phyloP scores from a whole-genome alignment of 176 grass and related monocot species.

The Cenchrus americanus region DNA sequence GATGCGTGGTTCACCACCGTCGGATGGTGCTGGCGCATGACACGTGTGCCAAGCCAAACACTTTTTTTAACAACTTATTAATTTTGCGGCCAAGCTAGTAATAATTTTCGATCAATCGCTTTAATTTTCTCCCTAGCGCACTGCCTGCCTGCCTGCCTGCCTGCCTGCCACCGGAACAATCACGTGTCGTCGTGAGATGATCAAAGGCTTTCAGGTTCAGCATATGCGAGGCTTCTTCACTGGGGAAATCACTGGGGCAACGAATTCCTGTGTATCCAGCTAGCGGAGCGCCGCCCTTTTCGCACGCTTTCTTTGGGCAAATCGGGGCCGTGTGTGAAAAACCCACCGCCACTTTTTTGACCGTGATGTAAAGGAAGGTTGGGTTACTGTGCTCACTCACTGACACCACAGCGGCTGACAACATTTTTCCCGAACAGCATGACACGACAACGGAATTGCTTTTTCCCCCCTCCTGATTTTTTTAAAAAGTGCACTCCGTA shows the following conservation, averaged over 20 bases:
- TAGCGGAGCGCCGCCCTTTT: neutral
- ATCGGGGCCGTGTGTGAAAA: conserved; percentile 1
- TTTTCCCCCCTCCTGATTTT: neutral
- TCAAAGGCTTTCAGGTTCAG: neutral
- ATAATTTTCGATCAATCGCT: no score
- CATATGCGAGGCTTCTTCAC: no score
- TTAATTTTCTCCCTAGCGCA: no score
- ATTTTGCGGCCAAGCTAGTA: no score
- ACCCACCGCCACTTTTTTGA: conserved; percentile 27
- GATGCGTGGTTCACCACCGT: no score
- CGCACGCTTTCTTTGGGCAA: neutral
- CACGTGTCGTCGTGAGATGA: neutral
- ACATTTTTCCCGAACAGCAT: conserved; percentile 18
- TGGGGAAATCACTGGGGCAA: neutral
- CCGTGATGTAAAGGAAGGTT: neutral
- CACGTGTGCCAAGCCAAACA: no score
- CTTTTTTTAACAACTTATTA: no score
- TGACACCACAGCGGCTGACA: neutral
- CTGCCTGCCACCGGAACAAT: neutral
- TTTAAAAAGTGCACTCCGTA: neutral
- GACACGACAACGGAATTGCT: conserved; percentile 33
- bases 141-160: no score
- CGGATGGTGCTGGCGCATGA: no score
- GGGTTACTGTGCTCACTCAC: neutral
- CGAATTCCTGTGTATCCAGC: neutral